These are phyloP conservation scores for Nemania sp. DNA, from an alignment of 2,329 filamentous ascomycete genomes.

Conservation along the genomic window DNA sequence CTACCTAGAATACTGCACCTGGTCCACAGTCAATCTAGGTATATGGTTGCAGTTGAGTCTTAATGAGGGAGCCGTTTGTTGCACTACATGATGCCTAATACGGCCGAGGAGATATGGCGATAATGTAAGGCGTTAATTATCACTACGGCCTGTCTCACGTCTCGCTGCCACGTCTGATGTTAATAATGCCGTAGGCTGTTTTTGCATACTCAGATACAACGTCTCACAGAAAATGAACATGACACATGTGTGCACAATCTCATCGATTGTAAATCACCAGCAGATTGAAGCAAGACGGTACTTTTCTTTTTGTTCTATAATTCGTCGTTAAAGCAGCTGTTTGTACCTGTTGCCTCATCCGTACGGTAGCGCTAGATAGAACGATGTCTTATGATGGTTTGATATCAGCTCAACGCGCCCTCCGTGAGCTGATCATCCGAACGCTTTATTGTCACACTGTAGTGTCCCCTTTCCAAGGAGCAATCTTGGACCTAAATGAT, in stretches of 20 bases:
- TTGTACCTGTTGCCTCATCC: constrained; percentile 2
- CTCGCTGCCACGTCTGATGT: neutral
- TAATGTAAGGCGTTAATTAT: constrained; percentile 11
- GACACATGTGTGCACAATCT: neutral
- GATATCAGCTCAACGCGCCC: neutral
- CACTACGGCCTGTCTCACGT: constrained; percentile 14
- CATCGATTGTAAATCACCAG: neutral
- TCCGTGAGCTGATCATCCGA: neutral
- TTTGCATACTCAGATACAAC: constrained; percentile 5
- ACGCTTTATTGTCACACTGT: neutral
- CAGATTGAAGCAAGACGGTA: neutral
- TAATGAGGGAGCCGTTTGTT: neutral
- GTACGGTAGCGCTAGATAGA: neutral
- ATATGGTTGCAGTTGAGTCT: neutral
- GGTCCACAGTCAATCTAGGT: neutral
- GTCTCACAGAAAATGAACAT: constrained; percentile 18
- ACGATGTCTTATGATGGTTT: neutral
- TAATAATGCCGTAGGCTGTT: neutral
- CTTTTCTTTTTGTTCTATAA: neutral
- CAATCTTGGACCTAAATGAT: neutral
- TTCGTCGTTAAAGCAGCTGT: neutral
- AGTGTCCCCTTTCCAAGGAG: neutral
- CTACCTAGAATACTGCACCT: neutral
- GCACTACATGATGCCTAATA: neutral
- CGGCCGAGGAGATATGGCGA: neutral